These are phyloP conservation scores for Gossypium anomalum DNA, from an alignment of 345 rosid genomes.

Conservation along the genomic window DNA sequence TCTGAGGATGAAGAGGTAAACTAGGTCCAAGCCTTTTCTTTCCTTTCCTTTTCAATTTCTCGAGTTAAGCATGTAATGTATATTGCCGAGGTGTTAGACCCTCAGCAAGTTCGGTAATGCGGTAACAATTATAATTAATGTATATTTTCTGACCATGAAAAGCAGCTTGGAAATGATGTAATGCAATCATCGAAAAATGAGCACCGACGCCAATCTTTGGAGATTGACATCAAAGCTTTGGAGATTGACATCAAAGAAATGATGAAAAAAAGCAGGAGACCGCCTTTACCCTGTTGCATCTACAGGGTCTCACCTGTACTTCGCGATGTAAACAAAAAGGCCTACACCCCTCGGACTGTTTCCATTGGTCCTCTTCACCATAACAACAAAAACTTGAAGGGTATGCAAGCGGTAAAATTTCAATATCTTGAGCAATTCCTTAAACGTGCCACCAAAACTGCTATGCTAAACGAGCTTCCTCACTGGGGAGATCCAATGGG, in stretches of 20 bases:
- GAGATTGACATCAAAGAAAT: not conserved
- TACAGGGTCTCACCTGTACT: not conserved
- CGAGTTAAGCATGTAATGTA: too few relatives aligned
- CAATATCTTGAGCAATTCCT: not conserved
- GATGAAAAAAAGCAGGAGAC: not conserved
- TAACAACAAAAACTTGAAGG: not conserved
- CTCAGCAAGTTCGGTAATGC: too few relatives aligned
- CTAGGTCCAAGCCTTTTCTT: too few relatives aligned
- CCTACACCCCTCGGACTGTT: not conserved
- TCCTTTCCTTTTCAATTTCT: too few relatives aligned
- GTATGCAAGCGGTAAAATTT: not conserved
- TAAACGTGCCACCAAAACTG: not conserved
- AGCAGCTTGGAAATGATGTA: too few relatives aligned
- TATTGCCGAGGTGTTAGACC: too few relatives aligned
- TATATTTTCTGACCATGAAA: too few relatives aligned
- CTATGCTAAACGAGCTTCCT: not conserved
- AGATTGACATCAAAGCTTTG: not conserved
- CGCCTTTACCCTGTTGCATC: not conserved
- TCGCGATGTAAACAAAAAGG: not conserved
- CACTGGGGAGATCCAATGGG: not conserved
- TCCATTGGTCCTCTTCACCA: not conserved
- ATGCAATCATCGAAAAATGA: too few relatives aligned
- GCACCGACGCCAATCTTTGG: too few relatives aligned
- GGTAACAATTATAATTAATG: too few relatives aligned
- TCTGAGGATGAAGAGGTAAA: too few relatives aligned